A percentile compares a stretch with the other conserved stretches of the same genome.
phyloP scores from a whole-genome alignment of 768 basidiomycete species.

The Pulveroboletus sp. region DNA sequence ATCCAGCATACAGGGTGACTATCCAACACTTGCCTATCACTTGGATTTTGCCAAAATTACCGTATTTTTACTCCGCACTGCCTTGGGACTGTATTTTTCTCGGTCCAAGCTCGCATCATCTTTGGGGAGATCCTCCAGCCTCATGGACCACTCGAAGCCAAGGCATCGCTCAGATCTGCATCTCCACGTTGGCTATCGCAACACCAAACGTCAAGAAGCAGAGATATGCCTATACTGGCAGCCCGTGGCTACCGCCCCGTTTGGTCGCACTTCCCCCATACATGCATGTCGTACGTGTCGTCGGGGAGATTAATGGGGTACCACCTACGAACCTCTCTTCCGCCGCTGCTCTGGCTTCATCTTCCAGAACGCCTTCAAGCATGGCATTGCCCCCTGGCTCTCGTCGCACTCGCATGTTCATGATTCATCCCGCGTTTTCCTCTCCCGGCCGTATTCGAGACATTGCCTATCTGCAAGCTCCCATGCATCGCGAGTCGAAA shows the following conservation, averaged over 20 bases:
- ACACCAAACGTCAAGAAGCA: slow-evolving; percentile 2
- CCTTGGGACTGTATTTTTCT: not conserved
- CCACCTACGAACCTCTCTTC: not conserved
- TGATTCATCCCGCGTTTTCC: slow-evolving; percentile 19
- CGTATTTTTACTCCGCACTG: not conserved
- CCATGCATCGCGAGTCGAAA: slow-evolving; percentile 24
- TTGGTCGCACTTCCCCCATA: slow-evolving; percentile 27
- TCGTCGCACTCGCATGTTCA: slow-evolving; percentile 22
- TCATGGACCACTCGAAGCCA: slow-evolving; percentile 12
- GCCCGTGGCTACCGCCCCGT: slow-evolving; percentile 1
- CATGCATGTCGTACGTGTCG: slow-evolving; percentile 1
- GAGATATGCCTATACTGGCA: not conserved
- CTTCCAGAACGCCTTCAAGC: slow-evolving; percentile 13
- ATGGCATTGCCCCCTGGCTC: slow-evolving; percentile 20
- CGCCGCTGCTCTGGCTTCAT: not conserved
- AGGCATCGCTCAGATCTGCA: slow-evolving; percentile 6
- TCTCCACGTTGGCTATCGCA: not conserved
- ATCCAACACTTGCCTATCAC: too few species aligned
- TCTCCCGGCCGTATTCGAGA: slow-evolving; percentile 16
- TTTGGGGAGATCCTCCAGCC: slow-evolving; percentile 3
- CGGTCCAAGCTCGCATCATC: slow-evolving; percentile 3
- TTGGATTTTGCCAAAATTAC: not conserved
- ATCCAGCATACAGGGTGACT: too few species aligned
- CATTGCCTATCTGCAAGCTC: slow-evolving; percentile 23
- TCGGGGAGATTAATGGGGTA: slow-evolving; percentile 5